phyloP scores from a whole-genome alignment of 768 basidiomycete species.

The Dentipellis fragilis region DNA sequence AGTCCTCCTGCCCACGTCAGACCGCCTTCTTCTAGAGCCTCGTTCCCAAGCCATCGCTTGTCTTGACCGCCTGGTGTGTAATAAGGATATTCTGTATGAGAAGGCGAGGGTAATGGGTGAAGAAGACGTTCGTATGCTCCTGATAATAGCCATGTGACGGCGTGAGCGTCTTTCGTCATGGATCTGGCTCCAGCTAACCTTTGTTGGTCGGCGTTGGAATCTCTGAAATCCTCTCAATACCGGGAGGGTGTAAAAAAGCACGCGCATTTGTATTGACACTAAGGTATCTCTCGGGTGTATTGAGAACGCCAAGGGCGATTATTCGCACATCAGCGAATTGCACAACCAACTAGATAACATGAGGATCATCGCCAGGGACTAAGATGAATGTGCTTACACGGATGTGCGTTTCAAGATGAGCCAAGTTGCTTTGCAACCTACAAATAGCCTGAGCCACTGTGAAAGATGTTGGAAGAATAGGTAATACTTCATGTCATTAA shows the following conservation, averaged over 20 bases:
- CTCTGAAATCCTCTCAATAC: slow-evolving; percentile 29
- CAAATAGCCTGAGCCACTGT: slow-evolving; percentile 3
- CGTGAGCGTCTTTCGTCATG: background rate
- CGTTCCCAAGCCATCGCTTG: slow-evolving; percentile 46
- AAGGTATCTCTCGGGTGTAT: slow-evolving; percentile 44
- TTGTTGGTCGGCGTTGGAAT: background rate
- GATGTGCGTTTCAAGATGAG: slow-evolving; percentile 56
- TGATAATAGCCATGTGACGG: background rate
- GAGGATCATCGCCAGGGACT: background rate
- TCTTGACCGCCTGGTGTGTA: slow-evolving; percentile 64
- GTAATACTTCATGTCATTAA: slow-evolving; percentile 68
- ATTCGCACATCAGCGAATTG: slow-evolving; percentile 66
- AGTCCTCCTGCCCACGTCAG: slow-evolving; percentile 64
- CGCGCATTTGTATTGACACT: slow-evolving; percentile 62
- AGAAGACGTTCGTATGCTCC: slow-evolving; percentile 30
- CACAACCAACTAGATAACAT: slow-evolving; percentile 43
- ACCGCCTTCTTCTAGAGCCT: slow-evolving; percentile 46
- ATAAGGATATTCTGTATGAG: slow-evolving; percentile 60
- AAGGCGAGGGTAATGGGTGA: slow-evolving; percentile 45
- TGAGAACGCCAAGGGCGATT: slow-evolving; percentile 58
- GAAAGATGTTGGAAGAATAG: background rate
- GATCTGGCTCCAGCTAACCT: too few relatives aligned
- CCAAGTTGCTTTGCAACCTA: slow-evolving; percentile 60
- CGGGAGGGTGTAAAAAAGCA: slow-evolving; percentile 59
- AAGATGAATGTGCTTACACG: slow-evolving; percentile 35